Evolutionary conservation across 164 flowering plant genomes (phyloP).

Genomic region (Aristolochia contorta): DNA sequence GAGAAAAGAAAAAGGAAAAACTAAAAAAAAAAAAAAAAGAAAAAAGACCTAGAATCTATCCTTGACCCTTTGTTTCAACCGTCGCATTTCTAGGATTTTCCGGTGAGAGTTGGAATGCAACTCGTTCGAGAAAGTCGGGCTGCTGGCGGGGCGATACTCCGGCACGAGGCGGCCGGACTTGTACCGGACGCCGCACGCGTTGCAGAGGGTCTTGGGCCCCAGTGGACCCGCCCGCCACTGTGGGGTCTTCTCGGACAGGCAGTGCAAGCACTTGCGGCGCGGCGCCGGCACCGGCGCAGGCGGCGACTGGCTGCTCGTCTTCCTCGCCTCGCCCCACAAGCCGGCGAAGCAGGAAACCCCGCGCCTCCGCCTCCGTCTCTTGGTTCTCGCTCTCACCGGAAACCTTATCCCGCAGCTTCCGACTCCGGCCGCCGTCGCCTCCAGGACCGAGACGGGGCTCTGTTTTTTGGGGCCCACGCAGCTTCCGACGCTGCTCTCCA

Average conservation of each 20-base stretch:
- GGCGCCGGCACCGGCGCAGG: not conserved
- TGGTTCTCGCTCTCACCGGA: slow-evolving; percentile 48
- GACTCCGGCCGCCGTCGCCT: slow-evolving; percentile 22
- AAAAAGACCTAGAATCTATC: not conserved
- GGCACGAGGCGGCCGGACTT: slow-evolving; percentile 84
- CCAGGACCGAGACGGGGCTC: slow-evolving; percentile 60
- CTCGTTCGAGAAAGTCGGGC: slow-evolving; percentile 54
- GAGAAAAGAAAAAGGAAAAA: not conserved
- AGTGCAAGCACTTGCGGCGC: slow-evolving; percentile 69
- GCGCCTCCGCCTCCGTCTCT: slow-evolving; percentile 21
- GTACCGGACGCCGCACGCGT: slow-evolving; percentile 87
- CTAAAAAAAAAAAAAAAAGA: not conserved
- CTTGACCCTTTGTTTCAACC: slow-evolving; percentile 29
- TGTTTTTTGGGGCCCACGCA: slow-evolving; percentile 28
- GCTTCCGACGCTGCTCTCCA: slow-evolving; percentile 31
- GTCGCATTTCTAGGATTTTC: slow-evolving; percentile 78
- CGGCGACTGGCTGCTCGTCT: not conserved
- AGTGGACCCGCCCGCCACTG: slow-evolving; percentile 88
- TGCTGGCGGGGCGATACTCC: slow-evolving; percentile 80
- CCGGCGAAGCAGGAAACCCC: slow-evolving; percentile 13
- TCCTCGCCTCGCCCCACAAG: slow-evolving; percentile 12
- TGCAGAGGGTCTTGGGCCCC: slow-evolving; percentile 86
- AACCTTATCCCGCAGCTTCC: slow-evolving; percentile 22
- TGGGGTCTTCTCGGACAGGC: slow-evolving; percentile 73
- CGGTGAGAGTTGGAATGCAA: slow-evolving; percentile 82